Evolutionary conservation across 2,329 filamentous ascomycete species (phyloP).

Genomic region (Rhytidhysteron rufulum): DNA sequence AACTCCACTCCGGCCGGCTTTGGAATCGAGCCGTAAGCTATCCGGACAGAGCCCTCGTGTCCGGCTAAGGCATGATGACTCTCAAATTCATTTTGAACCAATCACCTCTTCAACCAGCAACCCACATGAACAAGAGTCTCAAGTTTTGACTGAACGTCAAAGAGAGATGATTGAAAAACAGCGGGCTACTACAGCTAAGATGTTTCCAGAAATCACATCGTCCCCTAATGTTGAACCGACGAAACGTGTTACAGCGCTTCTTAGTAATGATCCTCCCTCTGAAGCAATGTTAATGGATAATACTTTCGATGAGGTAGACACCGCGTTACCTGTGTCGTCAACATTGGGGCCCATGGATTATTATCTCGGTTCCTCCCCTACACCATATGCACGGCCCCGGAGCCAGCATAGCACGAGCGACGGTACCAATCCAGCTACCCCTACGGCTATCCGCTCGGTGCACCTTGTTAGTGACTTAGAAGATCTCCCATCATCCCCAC

Average conservation of each 20-base stretch:
- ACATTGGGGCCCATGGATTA: conserved; percentile 31
- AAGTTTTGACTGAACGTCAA: conserved; percentile 74
- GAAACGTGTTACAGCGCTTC: conserved; percentile 10
- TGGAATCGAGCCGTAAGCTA: too few species aligned
- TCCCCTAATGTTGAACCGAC: conserved; percentile 12
- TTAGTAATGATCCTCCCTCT: conserved; percentile 26
- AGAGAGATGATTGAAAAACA: conserved; percentile 74
- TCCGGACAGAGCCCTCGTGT: too few species aligned
- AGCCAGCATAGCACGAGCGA: conserved; percentile 22
- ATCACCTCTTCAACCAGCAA: conserved; percentile 59
- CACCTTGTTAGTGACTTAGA: conserved; percentile 14
- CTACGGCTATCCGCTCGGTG: conserved; percentile 22
- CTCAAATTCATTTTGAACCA: conserved; percentile 72
- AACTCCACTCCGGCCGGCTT: conserved; percentile 21
- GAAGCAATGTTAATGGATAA: conserved; percentile 24
- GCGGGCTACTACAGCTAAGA: conserved; percentile 55
- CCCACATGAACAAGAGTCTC: conserved; percentile 55
- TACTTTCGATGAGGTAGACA: conserved; percentile 15
- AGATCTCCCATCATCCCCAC: conserved; percentile 35
- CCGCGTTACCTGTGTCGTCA: conserved; percentile 20
- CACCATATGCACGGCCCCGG: conserved; percentile 26
- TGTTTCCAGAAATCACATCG: conserved; percentile 62
- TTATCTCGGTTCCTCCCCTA: conserved; percentile 34
- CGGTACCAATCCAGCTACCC: conserved; percentile 23
- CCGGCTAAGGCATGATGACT: conserved; percentile 71